These are phyloP conservation scores for Epichloe gansuensis DNA, from an alignment of 2,329 filamentous ascomycete species.

Conservation along the genomic window DNA sequence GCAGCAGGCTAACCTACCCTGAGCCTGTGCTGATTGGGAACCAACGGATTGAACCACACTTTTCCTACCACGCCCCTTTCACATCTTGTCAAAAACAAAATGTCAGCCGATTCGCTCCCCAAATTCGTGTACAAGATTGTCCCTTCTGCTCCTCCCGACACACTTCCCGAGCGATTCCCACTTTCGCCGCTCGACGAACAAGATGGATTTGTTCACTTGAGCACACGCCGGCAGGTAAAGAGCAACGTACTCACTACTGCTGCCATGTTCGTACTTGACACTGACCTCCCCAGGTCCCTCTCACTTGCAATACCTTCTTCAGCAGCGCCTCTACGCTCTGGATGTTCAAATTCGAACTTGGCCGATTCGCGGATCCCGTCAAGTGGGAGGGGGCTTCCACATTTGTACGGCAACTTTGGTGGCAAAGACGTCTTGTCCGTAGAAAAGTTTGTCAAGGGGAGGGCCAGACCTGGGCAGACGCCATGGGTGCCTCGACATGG, in stretches of 20 bases:
- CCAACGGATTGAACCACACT: background rate
- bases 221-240: conserved; percentile 40
- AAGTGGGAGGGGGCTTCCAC: conserved; percentile 49
- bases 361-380: conserved; percentile 28
- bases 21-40: background rate
- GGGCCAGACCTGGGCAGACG: conserved; percentile 34
- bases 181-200: conserved; percentile 46
- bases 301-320: conserved; percentile 35
- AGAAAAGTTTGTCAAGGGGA: conserved; percentile 33
- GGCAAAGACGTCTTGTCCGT: conserved; percentile 35
- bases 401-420: conserved; percentile 48
- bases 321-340: conserved; percentile 26
- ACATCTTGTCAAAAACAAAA: background rate
- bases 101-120: conserved; percentile 15
- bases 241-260: no score
- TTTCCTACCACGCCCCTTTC: background rate
- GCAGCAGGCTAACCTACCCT: background rate
- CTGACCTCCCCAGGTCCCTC: conserved; percentile 25
- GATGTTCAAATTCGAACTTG: conserved; percentile 41
- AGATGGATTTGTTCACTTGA: conserved; percentile 52
- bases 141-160: conserved; percentile 36
- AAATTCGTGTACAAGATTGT: conserved; percentile 50
- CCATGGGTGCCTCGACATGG: conserved; percentile 29
- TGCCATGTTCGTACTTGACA: background rate
- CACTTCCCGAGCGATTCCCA: conserved; percentile 41